Conservation (phyloP, 176 grass and related monocot species). For the Saccharum officinarum region DNA sequence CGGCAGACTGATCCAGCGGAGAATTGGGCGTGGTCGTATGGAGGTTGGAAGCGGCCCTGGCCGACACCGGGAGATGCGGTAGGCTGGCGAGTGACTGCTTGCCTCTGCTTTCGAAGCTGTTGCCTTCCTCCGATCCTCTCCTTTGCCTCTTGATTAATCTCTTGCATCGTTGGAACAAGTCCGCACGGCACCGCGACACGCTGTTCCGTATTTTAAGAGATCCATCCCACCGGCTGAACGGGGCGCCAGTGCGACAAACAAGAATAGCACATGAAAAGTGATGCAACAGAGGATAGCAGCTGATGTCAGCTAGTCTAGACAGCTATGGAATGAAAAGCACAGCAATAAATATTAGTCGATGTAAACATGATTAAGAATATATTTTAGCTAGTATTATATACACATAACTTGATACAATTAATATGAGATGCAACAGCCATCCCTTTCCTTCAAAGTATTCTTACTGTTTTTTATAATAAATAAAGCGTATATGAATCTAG, state of each 20-base stretch:
- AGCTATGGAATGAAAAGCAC: background rate
- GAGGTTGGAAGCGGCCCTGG: background rate
- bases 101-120: background rate
- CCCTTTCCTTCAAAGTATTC: no score
- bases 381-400: no score
- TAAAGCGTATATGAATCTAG: no score
- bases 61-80: background rate
- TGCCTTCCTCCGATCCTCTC: background rate
- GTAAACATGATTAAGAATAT: no score
- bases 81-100: background rate
- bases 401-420: background rate
- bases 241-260: background rate
- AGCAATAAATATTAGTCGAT: background rate
- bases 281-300: background rate
- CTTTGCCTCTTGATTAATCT: background rate
- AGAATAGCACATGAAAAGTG: background rate
- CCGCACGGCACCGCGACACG: background rate
- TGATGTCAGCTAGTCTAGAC: background rate
- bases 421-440: background rate
- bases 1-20: slow-evolving; percentile 4
- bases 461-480: no score
- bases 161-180: slow-evolving; percentile 1
- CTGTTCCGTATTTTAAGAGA: background rate
- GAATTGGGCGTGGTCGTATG: background rate
- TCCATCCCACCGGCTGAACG: background rate